Evolutionary conservation across 2,329 filamentous ascomycete genomes (phyloP), one percentile per base, ranked within the genome.

Genomic region (Botrytis paeoniae): DNA sequence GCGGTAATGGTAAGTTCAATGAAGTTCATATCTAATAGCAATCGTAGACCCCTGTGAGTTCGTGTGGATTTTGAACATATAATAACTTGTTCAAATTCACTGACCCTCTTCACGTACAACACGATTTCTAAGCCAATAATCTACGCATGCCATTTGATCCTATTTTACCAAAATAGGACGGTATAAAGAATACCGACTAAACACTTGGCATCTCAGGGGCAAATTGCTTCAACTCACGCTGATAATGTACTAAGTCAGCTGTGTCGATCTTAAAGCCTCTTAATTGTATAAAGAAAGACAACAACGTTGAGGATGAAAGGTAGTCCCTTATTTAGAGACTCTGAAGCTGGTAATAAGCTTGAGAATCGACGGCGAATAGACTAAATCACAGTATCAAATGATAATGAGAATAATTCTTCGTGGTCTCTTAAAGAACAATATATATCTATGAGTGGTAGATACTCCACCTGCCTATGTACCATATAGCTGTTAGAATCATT

Each of bases 81-180:
- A 22, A 2, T 10, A 9, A 20, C 9, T 10, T 1, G 4, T 59
- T 20, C 8, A 8, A 0, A 35, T 32, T 10, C 8, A 22, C n/a
- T 4, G n/a, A 59, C 10, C 5, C 14, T 18, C 54, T 59, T 22
- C 29, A 20, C 8, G 2, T 18, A 59, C n/a, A 3, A 32, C 16
- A 3, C 3, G 3, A 32, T 32, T 5, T 10, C 29, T 6, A 22
- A 7, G 8, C 8, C 29, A 9, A 1, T 10, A 2, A 59, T 32
- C 4, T 6, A 35, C 3, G 6, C 48, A 18, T 35, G 29, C 29
- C 8, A 9, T 35, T 20, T 59, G 18, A 35, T 35, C 29, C 20
- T 59, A 4, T 22, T 29, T 0, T 0, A 35, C 8, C 6, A 59
- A 32, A 0, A 20, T 59, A 59, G 14, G 18, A 35, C 16, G 8